Conservation (phyloP, 2,329 filamentous ascomycete genomes). For the Exophiala lecanii-corni region DNA sequence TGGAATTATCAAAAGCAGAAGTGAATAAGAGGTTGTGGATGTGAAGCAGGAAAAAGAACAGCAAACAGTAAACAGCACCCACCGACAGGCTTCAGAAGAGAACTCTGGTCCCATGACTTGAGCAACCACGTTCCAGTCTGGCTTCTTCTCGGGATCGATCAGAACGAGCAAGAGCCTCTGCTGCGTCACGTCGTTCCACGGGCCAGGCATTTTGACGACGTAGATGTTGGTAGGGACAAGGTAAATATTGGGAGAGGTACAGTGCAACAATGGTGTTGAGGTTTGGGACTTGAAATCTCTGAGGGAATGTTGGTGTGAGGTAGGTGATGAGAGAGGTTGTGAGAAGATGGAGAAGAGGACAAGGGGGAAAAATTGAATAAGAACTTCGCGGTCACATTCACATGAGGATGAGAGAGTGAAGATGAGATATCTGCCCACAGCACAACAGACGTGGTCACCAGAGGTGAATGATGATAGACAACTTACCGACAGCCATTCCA, state of each 20-base stretch:
- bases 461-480: neutral
- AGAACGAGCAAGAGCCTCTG: slow-evolving; percentile 20
- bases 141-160: slow-evolving; percentile 19
- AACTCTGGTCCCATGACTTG: slow-evolving; percentile 19
- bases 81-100: slow-evolving; percentile 25
- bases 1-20: too few relatives aligned
- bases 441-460: too few relatives aligned
- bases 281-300: too few relatives aligned
- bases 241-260: neutral
- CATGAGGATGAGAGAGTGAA: too few relatives aligned
- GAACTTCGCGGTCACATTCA: too few relatives aligned
- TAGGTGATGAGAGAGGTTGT: neutral
- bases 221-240: neutral
- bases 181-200: slow-evolving; percentile 21
- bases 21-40: too few relatives aligned
- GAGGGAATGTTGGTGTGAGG: too few relatives aligned
- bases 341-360: neutral
- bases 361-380: neutral
- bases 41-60: too few relatives aligned
- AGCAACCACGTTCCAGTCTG: slow-evolving; percentile 22
- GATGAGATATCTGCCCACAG: too few relatives aligned
- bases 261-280: too few relatives aligned
- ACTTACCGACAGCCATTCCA: slow-evolving; percentile 15
- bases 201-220: slow-evolving; percentile 1
- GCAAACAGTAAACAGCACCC: too few relatives aligned